phyloP scores from a whole-genome alignment of 768 basidiomycete species.

The Tremella mesenterica region DNA sequence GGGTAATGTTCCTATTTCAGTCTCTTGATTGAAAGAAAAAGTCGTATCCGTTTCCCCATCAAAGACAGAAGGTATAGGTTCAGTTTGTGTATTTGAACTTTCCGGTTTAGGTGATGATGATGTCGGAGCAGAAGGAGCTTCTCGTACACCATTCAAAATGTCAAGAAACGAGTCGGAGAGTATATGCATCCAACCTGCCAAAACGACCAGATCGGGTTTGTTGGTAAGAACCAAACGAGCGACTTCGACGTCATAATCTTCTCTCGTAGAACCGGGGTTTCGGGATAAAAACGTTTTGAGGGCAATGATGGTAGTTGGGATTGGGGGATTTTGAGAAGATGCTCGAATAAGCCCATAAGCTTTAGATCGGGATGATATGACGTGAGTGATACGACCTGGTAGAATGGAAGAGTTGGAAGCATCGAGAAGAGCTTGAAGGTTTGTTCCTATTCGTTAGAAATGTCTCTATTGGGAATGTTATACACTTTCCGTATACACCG shows the following conservation, averaged over 20 bases:
- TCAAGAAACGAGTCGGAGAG: slow-evolving; percentile 73
- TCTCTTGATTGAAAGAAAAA: too few species aligned
- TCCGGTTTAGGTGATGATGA: slow-evolving; percentile 11
- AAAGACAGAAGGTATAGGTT: slow-evolving; percentile 15
- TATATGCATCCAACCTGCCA: slow-evolving; percentile 99
- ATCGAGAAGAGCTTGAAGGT: slow-evolving; percentile 92
- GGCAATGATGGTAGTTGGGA: slow-evolving; percentile 64
- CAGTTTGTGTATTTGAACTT: slow-evolving; percentile 7
- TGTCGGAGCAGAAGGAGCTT: slow-evolving; percentile 12
- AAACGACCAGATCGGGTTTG: slow-evolving; percentile 74
- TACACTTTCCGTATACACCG: too few species aligned
- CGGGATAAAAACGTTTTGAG: slow-evolving; percentile 74
- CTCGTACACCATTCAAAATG: slow-evolving; percentile 49
- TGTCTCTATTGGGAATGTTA: too few species aligned
- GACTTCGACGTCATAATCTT: slow-evolving; percentile 77
- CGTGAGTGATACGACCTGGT: slow-evolving; percentile 64
- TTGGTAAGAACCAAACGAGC: slow-evolving; percentile 58
- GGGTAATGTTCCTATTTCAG: too few species aligned
- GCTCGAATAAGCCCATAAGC: slow-evolving; percentile 86
- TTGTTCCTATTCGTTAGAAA: slow-evolving; percentile 61
- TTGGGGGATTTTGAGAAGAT: slow-evolving; percentile 54
- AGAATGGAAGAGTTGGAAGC: slow-evolving; percentile 63
- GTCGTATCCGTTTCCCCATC: too few species aligned
- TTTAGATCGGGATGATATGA: slow-evolving; percentile 83
- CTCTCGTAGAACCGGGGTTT: slow-evolving; percentile 61